phyloP scores from a whole-genome alignment of 805 yeast species.

The Yueomyces sinensis region DNA sequence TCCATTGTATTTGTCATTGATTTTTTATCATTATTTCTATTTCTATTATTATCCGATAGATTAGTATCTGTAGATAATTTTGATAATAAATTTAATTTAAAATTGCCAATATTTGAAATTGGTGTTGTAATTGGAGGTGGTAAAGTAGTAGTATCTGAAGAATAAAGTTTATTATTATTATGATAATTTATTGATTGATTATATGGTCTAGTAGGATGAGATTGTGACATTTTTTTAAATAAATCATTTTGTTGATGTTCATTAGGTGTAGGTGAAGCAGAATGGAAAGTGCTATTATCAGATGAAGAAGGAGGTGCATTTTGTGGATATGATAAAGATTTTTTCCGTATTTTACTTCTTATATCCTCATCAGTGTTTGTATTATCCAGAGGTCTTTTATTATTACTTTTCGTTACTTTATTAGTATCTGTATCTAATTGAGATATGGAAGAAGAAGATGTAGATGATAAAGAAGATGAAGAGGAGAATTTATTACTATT shows the following conservation, averaged over 20 bases:
- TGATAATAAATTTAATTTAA: background rate
- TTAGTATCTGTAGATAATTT: background rate
- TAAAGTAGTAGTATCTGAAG: background rate
- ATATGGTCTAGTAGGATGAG: background rate
- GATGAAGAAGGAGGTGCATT: background rate
- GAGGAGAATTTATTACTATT: background rate
- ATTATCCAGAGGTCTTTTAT: background rate
- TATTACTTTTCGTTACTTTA: constrained; percentile 29
- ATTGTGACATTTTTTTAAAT: background rate
- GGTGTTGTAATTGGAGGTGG: background rate
- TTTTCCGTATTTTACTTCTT: background rate
- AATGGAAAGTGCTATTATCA: no score
- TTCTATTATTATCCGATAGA: constrained; percentile 13
- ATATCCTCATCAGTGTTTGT: background rate
- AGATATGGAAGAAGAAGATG: no score
- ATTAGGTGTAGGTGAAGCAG: background rate
- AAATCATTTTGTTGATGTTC: background rate
- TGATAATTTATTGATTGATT: background rate
- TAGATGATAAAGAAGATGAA: no score
- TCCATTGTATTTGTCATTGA: no score
- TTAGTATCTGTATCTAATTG: constrained; percentile 37
- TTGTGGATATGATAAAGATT: background rate
- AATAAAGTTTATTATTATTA: background rate
- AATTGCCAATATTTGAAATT: background rate
- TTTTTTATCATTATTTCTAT: constrained; percentile 29